phyloP scores from a whole-genome alignment of 2,329 filamentous ascomycete genomes.

The Fusarium sp. region DNA sequence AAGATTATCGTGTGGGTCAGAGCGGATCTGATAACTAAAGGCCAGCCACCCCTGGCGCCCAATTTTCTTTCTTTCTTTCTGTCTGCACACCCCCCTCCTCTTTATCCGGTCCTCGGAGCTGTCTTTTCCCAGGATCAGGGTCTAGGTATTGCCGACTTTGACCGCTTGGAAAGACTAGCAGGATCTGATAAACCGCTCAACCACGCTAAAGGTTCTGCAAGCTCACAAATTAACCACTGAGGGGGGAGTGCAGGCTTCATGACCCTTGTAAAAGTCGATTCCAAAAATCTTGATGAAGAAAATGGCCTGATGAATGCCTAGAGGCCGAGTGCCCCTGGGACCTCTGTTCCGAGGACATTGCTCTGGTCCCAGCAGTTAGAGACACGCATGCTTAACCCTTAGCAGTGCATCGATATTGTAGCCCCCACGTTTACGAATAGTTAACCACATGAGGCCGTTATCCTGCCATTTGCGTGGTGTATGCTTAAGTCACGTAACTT shows the following conservation, averaged over 20 bases:
- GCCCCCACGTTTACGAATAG: neutral
- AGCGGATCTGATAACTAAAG: slow-evolving; percentile 46
- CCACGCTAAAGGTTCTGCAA: neutral
- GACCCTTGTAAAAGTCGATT: slow-evolving; percentile 1
- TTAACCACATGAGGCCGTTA: neutral
- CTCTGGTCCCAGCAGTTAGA: neutral
- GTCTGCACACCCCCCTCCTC: slow-evolving; percentile 12
- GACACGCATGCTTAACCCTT: neutral
- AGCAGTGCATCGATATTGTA: neutral
- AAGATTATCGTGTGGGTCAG: slow-evolving; percentile 27
- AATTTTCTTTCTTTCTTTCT: neutral
- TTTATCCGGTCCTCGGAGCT: slow-evolving; percentile 30
- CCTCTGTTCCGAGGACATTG: neutral
- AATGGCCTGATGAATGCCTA: slow-evolving; percentile 7
- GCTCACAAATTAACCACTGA: neutral
- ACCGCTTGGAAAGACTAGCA: slow-evolving; percentile 15
- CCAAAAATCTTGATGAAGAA: neutral
- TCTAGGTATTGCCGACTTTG: neutral
- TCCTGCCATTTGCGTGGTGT: neutral
- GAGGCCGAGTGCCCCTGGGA: neutral
- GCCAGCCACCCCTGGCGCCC: slow-evolving; percentile 7
- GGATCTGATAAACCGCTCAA: slow-evolving; percentile 41
- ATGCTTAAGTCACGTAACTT: neutral
- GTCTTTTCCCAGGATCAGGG: neutral
- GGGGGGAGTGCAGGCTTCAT: neutral